phyloP scores from a whole-genome alignment of 768 basidiomycete species.

The Boletellus emodensis region DNA sequence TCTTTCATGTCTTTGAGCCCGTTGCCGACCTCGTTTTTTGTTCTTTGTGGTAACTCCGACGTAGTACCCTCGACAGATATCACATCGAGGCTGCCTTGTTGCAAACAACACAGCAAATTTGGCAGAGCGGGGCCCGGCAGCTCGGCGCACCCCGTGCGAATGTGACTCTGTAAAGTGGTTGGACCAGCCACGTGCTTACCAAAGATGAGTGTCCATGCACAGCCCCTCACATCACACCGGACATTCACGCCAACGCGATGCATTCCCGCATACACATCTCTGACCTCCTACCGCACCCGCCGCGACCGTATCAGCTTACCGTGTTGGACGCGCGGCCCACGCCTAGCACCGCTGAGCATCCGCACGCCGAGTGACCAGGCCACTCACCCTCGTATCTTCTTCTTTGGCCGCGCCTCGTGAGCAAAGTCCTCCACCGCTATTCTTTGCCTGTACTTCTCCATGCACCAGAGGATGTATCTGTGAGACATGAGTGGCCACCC shows the following conservation, averaged over 20 bases:
- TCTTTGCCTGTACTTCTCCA: constrained; percentile 72
- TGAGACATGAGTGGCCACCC: constrained; percentile 3
- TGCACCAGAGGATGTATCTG: constrained; percentile 83
- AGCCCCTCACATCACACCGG: constrained; percentile 17
- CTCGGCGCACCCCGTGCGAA: constrained; percentile 26
- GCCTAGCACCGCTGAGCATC: constrained; percentile 37
- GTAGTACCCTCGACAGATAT: constrained; percentile 30
- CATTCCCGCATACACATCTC: constrained; percentile 14
- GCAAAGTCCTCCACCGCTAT: constrained; percentile 55
- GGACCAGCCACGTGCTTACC: constrained; percentile 21
- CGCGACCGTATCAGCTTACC: constrained; percentile 73
- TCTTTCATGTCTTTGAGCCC: constrained; percentile 37
- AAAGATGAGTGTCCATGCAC: constrained; percentile 1
- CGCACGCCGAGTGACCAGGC: background rate
- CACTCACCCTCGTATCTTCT: constrained; percentile 75
- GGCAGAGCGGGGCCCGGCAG: constrained; percentile 9
- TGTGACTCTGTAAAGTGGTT: constrained; percentile 28
- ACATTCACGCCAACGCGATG: constrained; percentile 8
- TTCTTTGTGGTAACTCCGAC: constrained; percentile 39
- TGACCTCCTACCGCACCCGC: constrained; percentile 30
- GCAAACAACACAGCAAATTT: constrained; percentile 20
- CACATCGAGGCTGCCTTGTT: constrained; percentile 37
- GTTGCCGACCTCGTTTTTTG: constrained; percentile 39
- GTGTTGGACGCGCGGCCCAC: constrained; percentile 71
- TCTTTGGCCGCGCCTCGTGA: constrained; percentile 63